These are phyloP conservation scores for Eimeria sp. DNA, from an alignment of 169 alveolate genomes.

Conservation along the genomic window DNA sequence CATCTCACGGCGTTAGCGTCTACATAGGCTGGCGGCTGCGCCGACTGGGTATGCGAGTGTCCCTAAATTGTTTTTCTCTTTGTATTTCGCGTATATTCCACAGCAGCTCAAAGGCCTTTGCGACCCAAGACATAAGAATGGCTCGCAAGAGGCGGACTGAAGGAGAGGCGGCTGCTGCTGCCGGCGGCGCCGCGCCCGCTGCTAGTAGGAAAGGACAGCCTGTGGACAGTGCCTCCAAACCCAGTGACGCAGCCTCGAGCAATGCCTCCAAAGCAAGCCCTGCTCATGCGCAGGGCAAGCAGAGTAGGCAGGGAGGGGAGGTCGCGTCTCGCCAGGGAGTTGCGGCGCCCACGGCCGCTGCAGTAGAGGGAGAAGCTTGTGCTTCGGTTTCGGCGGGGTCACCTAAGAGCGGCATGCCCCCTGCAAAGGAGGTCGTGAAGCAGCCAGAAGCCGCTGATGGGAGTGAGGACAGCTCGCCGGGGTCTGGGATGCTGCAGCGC, in stretches of 20 bases:
- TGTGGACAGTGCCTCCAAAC: constrained; percentile 34
- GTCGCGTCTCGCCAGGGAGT: constrained; percentile 63
- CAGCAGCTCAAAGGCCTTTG: constrained; percentile 35
- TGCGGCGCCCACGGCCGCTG: constrained; percentile 18
- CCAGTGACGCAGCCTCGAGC: constrained; percentile 63
- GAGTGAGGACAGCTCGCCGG: constrained; percentile 21
- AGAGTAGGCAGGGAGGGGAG: constrained; percentile 54
- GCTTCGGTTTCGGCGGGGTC: not conserved
- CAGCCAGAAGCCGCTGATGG: constrained; percentile 38
- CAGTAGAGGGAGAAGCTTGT: constrained; percentile 12
- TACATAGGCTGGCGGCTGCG: constrained; percentile 49
- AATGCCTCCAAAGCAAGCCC: constrained; percentile 35
- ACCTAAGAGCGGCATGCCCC: not conserved
- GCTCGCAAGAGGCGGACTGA: constrained; percentile 84
- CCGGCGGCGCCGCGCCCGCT: constrained; percentile 61
- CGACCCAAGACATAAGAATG: constrained; percentile 70
- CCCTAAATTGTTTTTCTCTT: constrained; percentile 37
- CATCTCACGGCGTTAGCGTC: constrained; percentile 58
- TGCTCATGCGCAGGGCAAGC: constrained; percentile 58
- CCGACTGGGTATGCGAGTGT: not conserved
- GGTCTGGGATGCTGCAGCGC: constrained; percentile 43
- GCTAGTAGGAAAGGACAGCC: not conserved
- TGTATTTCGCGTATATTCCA: constrained; percentile 42
- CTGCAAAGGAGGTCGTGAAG: not conserved
- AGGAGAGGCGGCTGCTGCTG: constrained; percentile 75